These are phyloP conservation scores for Saturnispora saitoi DNA, from an alignment of 805 yeast genomes.

Conservation along the genomic window DNA sequence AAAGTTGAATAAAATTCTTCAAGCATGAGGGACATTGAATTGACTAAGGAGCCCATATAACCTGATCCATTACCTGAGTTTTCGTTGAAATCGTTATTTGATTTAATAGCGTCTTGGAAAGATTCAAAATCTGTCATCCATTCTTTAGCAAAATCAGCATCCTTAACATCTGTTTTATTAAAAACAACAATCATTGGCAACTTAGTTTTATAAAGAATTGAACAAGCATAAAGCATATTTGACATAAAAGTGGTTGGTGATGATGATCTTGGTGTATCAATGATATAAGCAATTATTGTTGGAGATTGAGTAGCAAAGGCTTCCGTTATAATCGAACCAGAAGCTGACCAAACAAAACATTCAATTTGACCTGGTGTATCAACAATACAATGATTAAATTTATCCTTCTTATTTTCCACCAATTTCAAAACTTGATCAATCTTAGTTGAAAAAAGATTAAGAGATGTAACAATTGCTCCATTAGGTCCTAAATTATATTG, in stretches of 20 bases:
- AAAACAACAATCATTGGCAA: conserved; percentile 95
- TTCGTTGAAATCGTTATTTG: conserved; percentile 26
- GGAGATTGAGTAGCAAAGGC: conserved; percentile 95
- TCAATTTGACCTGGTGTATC: conserved; percentile 99
- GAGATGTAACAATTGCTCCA: conserved; percentile 95
- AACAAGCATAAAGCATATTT: conserved; percentile 96
- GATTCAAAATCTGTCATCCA: conserved; percentile 97
- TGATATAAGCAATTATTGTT: conserved; percentile 89
- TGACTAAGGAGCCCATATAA: conserved; percentile 88
- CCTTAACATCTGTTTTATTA: conserved; percentile 85
- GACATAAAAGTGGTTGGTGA: conserved; percentile 97
- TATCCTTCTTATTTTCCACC: conserved; percentile 61
- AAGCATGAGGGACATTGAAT: conserved; percentile 90
- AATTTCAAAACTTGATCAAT: conserved; percentile 88
- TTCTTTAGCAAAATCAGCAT: conserved; percentile 79
- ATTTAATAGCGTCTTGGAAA: conserved; percentile 70
- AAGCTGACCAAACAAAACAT: conserved; percentile 97
- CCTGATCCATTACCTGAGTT: conserved; percentile 61
- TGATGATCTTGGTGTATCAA: conserved; percentile 91
- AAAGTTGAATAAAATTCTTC: conserved; percentile 92
- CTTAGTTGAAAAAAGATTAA: conserved; percentile 87
- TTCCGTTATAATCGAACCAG: conserved; percentile 93
- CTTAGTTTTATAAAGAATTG: conserved; percentile 90
- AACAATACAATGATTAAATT: conserved; percentile 62
- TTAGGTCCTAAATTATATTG: conserved; percentile 93